Percentiles rank a stretch among this genome's conserved stretches.
phyloP scores from a whole-genome alignment of 352 stramenopile genomes.

The Globisporangium radiosum region DNA sequence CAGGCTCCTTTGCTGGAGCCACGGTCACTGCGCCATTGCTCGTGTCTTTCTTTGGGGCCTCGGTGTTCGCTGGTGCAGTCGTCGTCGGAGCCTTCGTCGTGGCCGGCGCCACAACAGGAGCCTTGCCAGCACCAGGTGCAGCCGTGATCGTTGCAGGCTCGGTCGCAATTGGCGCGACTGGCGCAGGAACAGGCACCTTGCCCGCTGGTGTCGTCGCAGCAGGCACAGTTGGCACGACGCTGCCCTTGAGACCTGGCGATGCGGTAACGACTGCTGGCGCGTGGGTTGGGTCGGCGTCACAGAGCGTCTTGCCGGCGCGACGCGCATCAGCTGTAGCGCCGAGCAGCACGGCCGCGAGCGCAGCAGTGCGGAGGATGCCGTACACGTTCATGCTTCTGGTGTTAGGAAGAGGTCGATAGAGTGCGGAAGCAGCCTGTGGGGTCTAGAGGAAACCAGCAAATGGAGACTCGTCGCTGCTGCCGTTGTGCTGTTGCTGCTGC shows the following conservation, averaged over 20 bases:
- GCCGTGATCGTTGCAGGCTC: neutral
- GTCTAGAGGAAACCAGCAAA: slow-evolving; percentile 9
- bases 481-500: neutral
- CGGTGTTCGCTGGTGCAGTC: slow-evolving; percentile 1
- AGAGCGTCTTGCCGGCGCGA: slow-evolving; percentile 8
- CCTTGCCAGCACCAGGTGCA: neutral
- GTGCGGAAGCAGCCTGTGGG: neutral
- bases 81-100: neutral
- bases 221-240: neutral
- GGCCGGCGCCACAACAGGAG: neutral
- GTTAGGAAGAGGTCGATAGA: neutral
- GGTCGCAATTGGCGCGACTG: neutral
- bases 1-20: slow-evolving; percentile 8
- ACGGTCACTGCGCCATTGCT: slow-evolving; percentile 3
- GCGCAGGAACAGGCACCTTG: neutral
- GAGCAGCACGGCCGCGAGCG: slow-evolving; percentile 14
- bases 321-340: slow-evolving; percentile 5
- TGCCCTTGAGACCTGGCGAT: slow-evolving; percentile 5
- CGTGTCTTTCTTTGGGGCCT: slow-evolving; percentile 3
- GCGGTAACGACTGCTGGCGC: neutral
- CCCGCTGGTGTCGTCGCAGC: neutral
- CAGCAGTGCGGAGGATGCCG: slow-evolving; percentile 10
- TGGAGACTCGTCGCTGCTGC: neutral
- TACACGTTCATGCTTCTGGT: slow-evolving; percentile 16
- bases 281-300: slow-evolving; percentile 1